These are phyloP conservation scores for Colletotrichum sp. DNA, from an alignment of 2,329 filamentous ascomycete genomes.

Conservation along the genomic window DNA sequence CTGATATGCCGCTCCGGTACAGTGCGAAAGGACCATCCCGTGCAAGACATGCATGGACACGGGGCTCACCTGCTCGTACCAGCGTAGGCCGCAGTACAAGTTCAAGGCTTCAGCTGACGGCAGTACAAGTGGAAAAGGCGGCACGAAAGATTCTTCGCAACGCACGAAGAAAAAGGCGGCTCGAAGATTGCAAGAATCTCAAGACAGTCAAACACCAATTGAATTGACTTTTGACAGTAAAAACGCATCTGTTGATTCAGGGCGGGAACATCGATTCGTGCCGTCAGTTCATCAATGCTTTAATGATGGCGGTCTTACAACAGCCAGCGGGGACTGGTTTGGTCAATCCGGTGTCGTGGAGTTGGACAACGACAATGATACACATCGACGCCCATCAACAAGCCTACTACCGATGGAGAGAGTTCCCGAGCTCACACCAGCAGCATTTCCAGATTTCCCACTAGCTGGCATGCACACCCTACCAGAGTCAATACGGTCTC, in stretches of 20 bases:
- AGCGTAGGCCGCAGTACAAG: not conserved
- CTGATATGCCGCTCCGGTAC: not conserved
- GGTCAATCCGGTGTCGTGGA: not conserved
- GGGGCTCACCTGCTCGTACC: not conserved
- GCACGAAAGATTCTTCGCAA: not conserved
- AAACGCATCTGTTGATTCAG: not conserved
- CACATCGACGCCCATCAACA: not conserved
- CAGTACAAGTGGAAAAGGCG: not conserved
- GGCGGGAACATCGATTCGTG: not conserved
- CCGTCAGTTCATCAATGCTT: not conserved
- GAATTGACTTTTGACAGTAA: not conserved
- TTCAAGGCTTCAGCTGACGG: not conserved
- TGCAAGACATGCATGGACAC: not conserved
- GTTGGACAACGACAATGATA: not conserved
- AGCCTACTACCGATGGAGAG: not conserved
- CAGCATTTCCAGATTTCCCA: not conserved
- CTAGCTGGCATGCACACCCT: not conserved
- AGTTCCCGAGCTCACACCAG: not conserved
- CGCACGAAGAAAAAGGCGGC: not conserved
- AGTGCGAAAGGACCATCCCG: not conserved
- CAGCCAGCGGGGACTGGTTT: not conserved
- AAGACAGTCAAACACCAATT: not conserved
- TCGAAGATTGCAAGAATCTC: not conserved
- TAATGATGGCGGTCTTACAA: not conserved
- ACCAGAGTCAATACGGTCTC: not conserved